phyloP scores from a whole-genome alignment of 176 grass and related monocot genomes.

The Carex myosuroides region DNA sequence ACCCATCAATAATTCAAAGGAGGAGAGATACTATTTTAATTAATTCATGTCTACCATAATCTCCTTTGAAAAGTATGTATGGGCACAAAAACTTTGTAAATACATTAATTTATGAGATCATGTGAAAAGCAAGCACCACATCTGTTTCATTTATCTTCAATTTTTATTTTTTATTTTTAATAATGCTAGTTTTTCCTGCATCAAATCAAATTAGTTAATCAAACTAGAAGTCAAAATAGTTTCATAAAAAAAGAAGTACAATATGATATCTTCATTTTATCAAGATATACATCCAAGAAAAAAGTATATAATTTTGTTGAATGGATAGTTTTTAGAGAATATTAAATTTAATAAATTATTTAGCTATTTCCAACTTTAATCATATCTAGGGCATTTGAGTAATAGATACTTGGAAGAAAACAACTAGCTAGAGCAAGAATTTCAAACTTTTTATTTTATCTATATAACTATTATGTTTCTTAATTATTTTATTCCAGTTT shows the following conservation, averaged over 20 bases:
- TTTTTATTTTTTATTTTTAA: not conserved
- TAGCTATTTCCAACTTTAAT: not conserved
- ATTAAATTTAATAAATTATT: not conserved
- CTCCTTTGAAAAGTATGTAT: not conserved
- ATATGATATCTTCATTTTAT: not conserved
- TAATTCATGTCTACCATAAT: not conserved
- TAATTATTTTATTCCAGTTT: not conserved
- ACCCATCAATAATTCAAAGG: not conserved
- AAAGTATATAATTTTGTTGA: too few relatives aligned
- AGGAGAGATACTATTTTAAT: not conserved
- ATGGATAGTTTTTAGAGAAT: too few relatives aligned
- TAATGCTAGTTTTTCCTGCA: not conserved
- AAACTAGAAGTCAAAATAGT: not conserved
- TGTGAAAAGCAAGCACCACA: not conserved
- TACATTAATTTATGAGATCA: not conserved
- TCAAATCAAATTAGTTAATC: not conserved
- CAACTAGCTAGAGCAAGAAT: too few relatives aligned
- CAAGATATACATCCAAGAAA: not conserved
- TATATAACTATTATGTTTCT: not conserved
- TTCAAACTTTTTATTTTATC: too few relatives aligned
- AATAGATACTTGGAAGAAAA: not conserved
- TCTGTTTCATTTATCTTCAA: not conserved
- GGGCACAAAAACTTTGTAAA: not conserved
- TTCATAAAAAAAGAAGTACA: not conserved
- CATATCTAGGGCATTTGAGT: not conserved